A percentile compares a stretch with the other conserved stretches of the same genome.
phyloP scores from a whole-genome alignment of 176 grass and related monocot species.

The Lolium perenne region DNA sequence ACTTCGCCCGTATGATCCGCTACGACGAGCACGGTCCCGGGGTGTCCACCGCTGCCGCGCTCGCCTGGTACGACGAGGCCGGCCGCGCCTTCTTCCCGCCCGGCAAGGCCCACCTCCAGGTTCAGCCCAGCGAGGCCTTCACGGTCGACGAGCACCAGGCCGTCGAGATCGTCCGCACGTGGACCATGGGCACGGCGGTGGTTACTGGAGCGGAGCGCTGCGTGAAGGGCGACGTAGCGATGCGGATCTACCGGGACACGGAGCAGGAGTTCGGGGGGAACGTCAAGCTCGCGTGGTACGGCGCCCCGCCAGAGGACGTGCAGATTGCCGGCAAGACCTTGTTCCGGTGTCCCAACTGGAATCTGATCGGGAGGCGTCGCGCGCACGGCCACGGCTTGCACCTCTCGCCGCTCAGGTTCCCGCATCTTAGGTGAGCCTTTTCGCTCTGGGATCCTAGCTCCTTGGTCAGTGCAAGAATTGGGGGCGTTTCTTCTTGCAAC shows the following conservation, averaged over 20 bases:
- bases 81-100: not conserved
- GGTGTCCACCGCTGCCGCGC: not conserved
- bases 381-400: constrained; percentile 7
- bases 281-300: constrained; percentile 26
- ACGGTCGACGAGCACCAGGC: not conserved
- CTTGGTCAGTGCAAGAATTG: not conserved
- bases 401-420: constrained; percentile 30
- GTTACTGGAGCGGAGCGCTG: not conserved
- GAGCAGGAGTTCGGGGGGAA: not conserved
- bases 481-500: not conserved
- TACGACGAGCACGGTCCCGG: not conserved
- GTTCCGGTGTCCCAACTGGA: constrained; percentile 5
- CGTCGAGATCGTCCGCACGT: not conserved
- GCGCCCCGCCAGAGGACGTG: constrained; percentile 1
- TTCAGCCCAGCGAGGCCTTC: not conserved
- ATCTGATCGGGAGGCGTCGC: not conserved
- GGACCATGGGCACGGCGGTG: not conserved
- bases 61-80: not conserved
- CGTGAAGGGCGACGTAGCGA: not conserved
- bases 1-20: not conserved
- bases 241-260: not conserved
- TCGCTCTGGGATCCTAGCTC: not conserved
- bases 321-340: not conserved
- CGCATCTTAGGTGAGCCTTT: constrained; percentile 25
- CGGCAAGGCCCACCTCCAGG: not conserved